These are phyloP conservation scores for Aspergillus quadrilineatus DNA, from an alignment of 2,329 filamentous ascomycete species.

Conservation along the genomic window DNA sequence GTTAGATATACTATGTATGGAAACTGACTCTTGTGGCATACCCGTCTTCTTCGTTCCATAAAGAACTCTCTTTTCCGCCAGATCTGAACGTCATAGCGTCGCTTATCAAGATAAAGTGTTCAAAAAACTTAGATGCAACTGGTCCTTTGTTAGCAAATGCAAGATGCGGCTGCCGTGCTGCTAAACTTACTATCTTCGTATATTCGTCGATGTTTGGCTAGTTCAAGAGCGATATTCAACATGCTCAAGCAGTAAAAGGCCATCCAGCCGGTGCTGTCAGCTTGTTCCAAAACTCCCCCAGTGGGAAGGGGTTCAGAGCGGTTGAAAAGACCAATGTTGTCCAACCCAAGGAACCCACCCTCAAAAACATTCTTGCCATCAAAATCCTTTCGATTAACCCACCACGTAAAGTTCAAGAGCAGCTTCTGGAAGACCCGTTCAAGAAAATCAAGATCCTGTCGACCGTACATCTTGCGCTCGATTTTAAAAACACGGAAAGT, in stretches of 20 bases:
- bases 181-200: slow-evolving; percentile 71
- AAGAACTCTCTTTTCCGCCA: slow-evolving; percentile 70
- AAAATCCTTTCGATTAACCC: slow-evolving; percentile 93
- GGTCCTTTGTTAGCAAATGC: slow-evolving; percentile 5
- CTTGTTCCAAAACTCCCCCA: slow-evolving; percentile 89
- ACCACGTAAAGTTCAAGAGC: slow-evolving; percentile 97
- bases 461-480: slow-evolving; percentile 93
- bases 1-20: slow-evolving; percentile 16
- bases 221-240: slow-evolving; percentile 93
- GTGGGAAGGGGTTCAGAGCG: slow-evolving; percentile 92
- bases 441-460: slow-evolving; percentile 91
- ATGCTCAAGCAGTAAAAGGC: slow-evolving; percentile 95
- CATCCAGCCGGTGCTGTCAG: slow-evolving; percentile 99
- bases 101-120: slow-evolving; percentile 96
- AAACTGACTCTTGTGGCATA: slow-evolving; percentile 15
- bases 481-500: slow-evolving; percentile 97
- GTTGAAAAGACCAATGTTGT: slow-evolving; percentile 98
- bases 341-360: slow-evolving; percentile 88
- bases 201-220: slow-evolving; percentile 89
- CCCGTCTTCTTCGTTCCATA: slow-evolving; percentile 93
- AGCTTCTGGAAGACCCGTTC: slow-evolving; percentile 96
- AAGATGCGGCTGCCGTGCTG: background rate
- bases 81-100: slow-evolving; percentile 91
- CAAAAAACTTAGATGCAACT: slow-evolving; percentile 96
- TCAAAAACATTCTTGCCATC: slow-evolving; percentile 98